Base-by-base conservation (phyloP, 495 filamentous ascomycete species). In the Podospora appendiculata region DNA sequence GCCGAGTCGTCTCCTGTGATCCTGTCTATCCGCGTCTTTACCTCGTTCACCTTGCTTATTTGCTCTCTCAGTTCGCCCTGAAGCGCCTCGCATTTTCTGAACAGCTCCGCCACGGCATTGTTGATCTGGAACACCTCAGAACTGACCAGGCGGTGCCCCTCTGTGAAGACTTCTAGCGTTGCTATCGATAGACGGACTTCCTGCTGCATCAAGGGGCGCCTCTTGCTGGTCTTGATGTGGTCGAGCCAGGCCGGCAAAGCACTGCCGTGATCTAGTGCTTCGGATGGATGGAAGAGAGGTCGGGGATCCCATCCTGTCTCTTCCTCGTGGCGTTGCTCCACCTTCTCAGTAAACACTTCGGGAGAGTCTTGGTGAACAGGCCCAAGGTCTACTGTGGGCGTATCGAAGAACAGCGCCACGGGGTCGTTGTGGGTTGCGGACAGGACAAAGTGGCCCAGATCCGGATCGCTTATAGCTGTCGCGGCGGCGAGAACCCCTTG, bases 391-490 rank as follows among this genome's bases (percentile, higher is more conserved):
- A 68, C 63, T 34, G 75, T 71, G 3, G 87, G 86, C 2, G 77
- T 60, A 49, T 92, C 88, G 60, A 94, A 82, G 36, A 79, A 72
- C 6, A 84, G 69, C 11, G 82, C 82, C 54, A 84, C 72, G 1
- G 89, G 82, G 48, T 81, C 73, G 32, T 79, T 75, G 18, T 77
- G 68, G 6, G 79, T 76, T n/a, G 79, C 75, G 0, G 90, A 90
- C 38, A 95, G 72, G 38, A 96, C 70, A 40, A 94, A 76, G 58
- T 90, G 87, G 48, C 89, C 90, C 42, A 94, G 70, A 56, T 90
- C 84, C 11, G 83, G 81, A 57, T 90, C 85, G 35, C 77, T 75
- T 52, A 91, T 79, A 16, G 83, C 75, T n/a, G 85, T 68, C 56
- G 81, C 80, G 12, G 85, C 77, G 13, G 79, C 74, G 32, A 86